Percentiles rank a stretch among this genome's conserved stretches.
Evolutionary conservation across 352 stramenopile genomes (phyloP).

Genomic region (Phytophthora vignae): DNA sequence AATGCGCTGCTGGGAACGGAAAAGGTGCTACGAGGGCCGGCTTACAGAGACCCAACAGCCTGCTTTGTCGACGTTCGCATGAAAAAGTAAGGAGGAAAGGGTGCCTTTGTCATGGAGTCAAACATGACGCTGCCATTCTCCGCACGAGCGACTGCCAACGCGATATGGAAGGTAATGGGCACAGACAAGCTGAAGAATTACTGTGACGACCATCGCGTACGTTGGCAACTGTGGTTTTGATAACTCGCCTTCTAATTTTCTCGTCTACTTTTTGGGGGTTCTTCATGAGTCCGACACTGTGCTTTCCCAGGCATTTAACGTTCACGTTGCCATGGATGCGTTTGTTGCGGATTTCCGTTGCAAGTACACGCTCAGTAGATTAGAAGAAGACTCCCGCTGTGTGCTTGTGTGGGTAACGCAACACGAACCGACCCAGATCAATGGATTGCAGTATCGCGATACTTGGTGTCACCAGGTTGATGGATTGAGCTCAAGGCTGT

Average conservation of each 20-base stretch:
- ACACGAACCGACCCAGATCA: conserved; percentile 41
- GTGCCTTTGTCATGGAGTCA: conserved; percentile 20
- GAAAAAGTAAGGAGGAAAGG: neutral
- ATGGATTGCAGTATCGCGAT: conserved; percentile 23
- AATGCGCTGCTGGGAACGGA: conserved; percentile 16
- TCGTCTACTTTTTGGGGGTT: neutral
- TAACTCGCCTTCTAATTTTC: neutral
- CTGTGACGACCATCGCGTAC: conserved; percentile 38
- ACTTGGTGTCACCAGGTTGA: conserved; percentile 30
- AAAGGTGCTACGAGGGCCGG: neutral
- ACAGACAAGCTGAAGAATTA: conserved; percentile 28
- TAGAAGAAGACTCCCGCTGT: conserved; percentile 36
- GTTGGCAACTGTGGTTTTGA: neutral
- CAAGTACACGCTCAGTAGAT: conserved; percentile 38
- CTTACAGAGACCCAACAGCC: conserved; percentile 5
- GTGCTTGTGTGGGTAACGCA: conserved; percentile 49
- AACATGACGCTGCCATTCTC: conserved; percentile 22
- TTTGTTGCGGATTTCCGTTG: conserved; percentile 14
- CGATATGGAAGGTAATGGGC: conserved; percentile 25
- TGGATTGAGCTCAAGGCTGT: conserved; percentile 22
- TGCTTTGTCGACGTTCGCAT: conserved; percentile 17
- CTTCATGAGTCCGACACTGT: conserved; percentile 16
- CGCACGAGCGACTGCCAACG: conserved; percentile 7
- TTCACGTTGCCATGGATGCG: conserved; percentile 3
- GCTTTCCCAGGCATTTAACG: conserved; percentile 13